A percentile compares a stretch with the other conserved stretches of the same genome.
phyloP scores from a whole-genome alignment of 208 protist species.

The Crithidia expoeki region DNA sequence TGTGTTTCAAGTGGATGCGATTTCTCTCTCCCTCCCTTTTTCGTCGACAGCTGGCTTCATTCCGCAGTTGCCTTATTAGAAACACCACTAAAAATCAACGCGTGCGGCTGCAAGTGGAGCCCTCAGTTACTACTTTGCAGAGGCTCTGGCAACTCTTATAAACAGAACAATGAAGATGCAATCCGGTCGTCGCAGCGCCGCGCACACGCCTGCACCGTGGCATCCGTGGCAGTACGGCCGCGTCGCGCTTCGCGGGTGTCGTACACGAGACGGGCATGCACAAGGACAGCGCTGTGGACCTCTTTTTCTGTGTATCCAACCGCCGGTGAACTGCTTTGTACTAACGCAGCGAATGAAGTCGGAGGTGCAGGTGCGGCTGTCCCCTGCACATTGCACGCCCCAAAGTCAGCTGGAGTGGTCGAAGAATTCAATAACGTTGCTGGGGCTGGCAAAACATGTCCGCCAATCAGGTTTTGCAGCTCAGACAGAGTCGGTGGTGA shows the following conservation, averaged over 20 bases:
- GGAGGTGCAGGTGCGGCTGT: not conserved
- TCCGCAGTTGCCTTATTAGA: no score
- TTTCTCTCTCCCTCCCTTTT: no score
- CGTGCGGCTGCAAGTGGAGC: no score
- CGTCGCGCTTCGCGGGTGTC: conserved; percentile 40
- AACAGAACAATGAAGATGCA: conserved; percentile 13
- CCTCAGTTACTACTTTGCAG: no score
- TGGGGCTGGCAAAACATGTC: not conserved
- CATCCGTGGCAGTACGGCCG: conserved; percentile 25
- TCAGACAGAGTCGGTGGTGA: conserved; percentile 5
- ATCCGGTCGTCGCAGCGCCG: conserved; percentile 50
- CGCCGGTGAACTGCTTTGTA: not conserved
- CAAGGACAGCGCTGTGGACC: conserved; percentile 16
- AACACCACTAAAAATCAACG: no score
- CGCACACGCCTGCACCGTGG: conserved; percentile 41
- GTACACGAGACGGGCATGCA: conserved; percentile 29
- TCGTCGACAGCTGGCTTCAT: no score
- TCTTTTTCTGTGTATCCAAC: not conserved
- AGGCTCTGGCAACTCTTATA: no score
- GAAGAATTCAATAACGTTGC: not conserved
- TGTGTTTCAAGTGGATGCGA: no score
- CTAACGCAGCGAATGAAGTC: no score
- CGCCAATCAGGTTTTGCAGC: conserved; percentile 8
- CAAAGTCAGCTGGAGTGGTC: not conserved
- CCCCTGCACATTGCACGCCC: not conserved